Base-by-base conservation (phyloP, 192 early-diverging fungal genomes). In the Linnemannia hyalina region DNA sequence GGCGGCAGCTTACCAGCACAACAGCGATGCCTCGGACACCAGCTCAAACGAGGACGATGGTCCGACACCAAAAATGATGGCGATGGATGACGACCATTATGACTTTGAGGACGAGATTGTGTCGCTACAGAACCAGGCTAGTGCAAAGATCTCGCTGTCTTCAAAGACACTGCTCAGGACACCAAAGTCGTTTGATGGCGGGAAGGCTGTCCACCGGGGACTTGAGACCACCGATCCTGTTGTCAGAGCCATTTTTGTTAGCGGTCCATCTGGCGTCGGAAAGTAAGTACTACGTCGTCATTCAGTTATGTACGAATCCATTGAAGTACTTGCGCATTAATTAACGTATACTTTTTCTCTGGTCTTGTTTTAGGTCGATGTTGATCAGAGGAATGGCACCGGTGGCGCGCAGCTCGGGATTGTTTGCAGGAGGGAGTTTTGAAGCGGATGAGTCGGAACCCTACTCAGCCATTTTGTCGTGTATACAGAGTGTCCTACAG, bases 181-280 rank as follows among this genome's bases (percentile, higher is more conserved):
- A 13, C 84, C 80, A 54, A 86, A 86, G 68, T 76, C 84, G 2
- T 86, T 86, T 44, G 80, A 78, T 77, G 84, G 80, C 6, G 78
- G 75, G n/a, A 86, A 74, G 32, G 70, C 79, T 20, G 75, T 76
- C 15, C 70, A 73, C 8, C 69, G 80, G 13, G 76, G 70, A 23
- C 40, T 52, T 16, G 84, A 80, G 40, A 57, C 75, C 3, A 32
- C 84, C 10, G 79, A 86, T 9, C 76, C 84, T 9, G 80, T 86
- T 0, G 79, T 81, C 0, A 44, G 84, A n/a, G 84, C 79, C 16
- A 86, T 86, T 26, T 86, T 86, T 60, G 84, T 86, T 38, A 81
- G 84, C 38, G 84, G 84, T 3, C 79, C 84, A 0, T 81, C 84
- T 47, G 84, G 84, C 0, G 84, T 86, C 22, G 84, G 84, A 73